Base-by-base conservation (phyloP, 345 rosid genomes). In the Murraya koenigii region DNA sequence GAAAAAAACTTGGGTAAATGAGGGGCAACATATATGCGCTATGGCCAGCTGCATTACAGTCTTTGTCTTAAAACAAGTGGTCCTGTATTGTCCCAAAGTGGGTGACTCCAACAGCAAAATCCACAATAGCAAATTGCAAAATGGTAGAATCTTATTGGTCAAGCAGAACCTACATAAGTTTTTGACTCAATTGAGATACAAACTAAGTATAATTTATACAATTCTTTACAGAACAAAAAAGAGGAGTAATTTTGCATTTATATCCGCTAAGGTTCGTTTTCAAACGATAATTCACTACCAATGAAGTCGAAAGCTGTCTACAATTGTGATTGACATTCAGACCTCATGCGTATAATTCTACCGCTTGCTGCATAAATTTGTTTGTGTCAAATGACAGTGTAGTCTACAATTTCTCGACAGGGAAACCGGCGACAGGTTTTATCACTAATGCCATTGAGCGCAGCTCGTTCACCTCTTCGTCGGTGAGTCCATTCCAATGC, bases 401-500 rank as follows among this genome's bases (percentile, higher is more conserved):
- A 4, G 77, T 77, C 74, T 84, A 89, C 66, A 88, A 64, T 66
- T 78, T 89, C 82, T 94, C 99, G 61, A 89, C 90, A 22, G 98
- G 98, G 80, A 96, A 94, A 78, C 98, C 94, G 0, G 75, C 38
- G 2, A 88, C 93, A 7, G 98, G 90, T 38, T 66, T 79, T 69
- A 86, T 81, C 74, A 86, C 87, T 19, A 86, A 84, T 72, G 98
- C 97, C 86, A 93, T 2, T 20, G 97, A 91, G 47, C 97, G 90
- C 63, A 96, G 92, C 86, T 93, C 97, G 17, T 80, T 56, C 55
- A 90, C 85, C 87, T 96, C 97, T 20, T 88, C 88, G 9, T 56
- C 33, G 10, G 86, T 79, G 52, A 96, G 90, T 70, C 99, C 99
- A 93, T 26, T 97, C 97, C 62, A 92, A 80, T 0, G 98, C 97